Evolutionary conservation across 352 stramenopile genomes (phyloP), one percentile per base, ranked within the genome.

Genomic region (Phytophthora melonis): DNA sequence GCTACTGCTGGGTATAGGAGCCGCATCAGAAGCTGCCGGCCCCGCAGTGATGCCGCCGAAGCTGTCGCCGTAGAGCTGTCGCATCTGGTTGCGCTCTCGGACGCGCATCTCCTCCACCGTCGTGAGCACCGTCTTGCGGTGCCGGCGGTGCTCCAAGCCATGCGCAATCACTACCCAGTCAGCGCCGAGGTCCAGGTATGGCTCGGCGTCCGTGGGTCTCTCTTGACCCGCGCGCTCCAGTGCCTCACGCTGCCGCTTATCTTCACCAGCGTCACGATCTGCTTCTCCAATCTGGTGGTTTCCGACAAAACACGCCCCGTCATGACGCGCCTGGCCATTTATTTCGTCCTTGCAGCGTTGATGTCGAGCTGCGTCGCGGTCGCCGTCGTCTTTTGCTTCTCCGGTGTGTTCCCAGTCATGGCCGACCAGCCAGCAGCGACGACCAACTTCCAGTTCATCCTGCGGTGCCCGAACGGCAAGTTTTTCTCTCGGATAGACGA

Each of bases 111-210:
- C 84, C 32, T 90, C 79, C 21, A 98, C 84, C 1, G 87, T 89
- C 25, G 90, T 96, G n/a, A 99, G 74, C 43, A 99, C 95, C 74
- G 99, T 99, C 79, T 99, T 99, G 11, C 97, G 91, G 75, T 99
- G 97, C 19, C 99, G 81, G 10, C 86, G 86, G 71, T 99, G 96
- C 74, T 99, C 94, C 69, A 83, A 10, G 66, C 62, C 2, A 30
- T 86, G n/a, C 58, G 88, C 0, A 86, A 82, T 56, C 73, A 65
- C 19, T 77, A 69, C 18, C 60, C 66, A 18, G 49, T 82, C 32
- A 71, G 30, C 19, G 41, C 27, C 13, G 78, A 68, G n/a, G 73
- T 49, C 2, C 66, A 85, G 60, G 41, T 72, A 19, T 90, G 81
- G 83, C 79, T 90, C 36, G 80, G 78, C n/a, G 8, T 84, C 7